Conservation (phyloP, 495 filamentous ascomycete genomes). For the Clohesyomyces aquaticus region DNA sequence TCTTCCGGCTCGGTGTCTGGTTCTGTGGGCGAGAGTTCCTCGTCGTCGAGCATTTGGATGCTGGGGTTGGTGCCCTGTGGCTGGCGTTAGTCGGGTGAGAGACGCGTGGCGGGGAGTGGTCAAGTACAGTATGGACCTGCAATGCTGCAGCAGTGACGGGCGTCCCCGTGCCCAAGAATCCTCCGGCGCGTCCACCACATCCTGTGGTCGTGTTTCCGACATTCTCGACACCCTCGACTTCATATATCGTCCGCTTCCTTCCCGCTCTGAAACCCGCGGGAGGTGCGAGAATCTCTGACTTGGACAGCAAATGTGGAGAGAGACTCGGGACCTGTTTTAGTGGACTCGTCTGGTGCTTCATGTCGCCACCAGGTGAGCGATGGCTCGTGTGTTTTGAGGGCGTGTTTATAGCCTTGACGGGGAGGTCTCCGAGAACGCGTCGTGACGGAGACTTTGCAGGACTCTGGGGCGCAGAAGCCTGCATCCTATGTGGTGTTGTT, state of each 20-base stretch:
- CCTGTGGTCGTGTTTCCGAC: slow-evolving; percentile 9
- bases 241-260: slow-evolving; percentile 36
- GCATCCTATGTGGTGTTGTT: slow-evolving; percentile 19
- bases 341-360: slow-evolving; percentile 27
- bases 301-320: slow-evolving; percentile 24
- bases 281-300: slow-evolving; percentile 24
- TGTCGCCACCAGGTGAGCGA: slow-evolving; percentile 7
- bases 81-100: slow-evolving; percentile 15
- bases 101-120: slow-evolving; percentile 6
- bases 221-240: slow-evolving; percentile 35
- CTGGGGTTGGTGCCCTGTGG: not conserved
- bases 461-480: slow-evolving; percentile 14
- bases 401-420: slow-evolving; percentile 36
- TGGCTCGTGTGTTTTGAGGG: slow-evolving; percentile 24
- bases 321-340: slow-evolving; percentile 39
- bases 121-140: slow-evolving; percentile 24
- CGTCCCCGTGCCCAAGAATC: not conserved
- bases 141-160: slow-evolving; percentile 9
- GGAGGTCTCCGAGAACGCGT: slow-evolving; percentile 39
- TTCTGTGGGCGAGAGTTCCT: slow-evolving; percentile 23
- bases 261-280: slow-evolving; percentile 3
- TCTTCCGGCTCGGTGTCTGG: slow-evolving; percentile 13
- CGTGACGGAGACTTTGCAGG: slow-evolving; percentile 28
- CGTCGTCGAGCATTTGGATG: slow-evolving; percentile 7
- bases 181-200: slow-evolving; percentile 16